Evolutionary conservation across 805 yeast species (phyloP).

Genomic region (Ogataea glucozyma): DNA sequence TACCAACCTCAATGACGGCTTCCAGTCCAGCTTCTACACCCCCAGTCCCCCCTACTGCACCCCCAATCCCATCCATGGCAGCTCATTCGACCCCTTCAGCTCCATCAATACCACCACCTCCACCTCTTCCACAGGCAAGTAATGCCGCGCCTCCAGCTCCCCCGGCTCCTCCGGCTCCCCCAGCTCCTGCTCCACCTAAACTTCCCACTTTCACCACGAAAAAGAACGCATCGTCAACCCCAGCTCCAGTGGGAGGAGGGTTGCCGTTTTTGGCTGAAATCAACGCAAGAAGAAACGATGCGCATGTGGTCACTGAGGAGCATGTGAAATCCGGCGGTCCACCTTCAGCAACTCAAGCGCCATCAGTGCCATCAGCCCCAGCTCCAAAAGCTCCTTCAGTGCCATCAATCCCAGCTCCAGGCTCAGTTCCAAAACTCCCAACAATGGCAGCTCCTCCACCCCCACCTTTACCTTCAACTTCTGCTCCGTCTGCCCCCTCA

Average conservation of each 20-base stretch:
- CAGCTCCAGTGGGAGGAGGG: conserved; percentile 41
- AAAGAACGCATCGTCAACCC: conserved; percentile 27
- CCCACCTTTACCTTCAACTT: conserved; percentile 24
- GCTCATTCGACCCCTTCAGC: conserved; percentile 12
- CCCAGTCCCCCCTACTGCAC: conserved; percentile 25
- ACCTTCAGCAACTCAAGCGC: conserved; percentile 5
- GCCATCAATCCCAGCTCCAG: conserved; percentile 3
- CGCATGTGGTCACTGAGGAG: conserved; percentile 46
- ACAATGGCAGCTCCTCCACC: conserved; percentile 9
- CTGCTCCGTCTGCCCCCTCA: conserved; percentile 4
- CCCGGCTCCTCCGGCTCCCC: conserved; percentile 23
- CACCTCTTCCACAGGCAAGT: conserved; percentile 26
- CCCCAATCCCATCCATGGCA: conserved; percentile 15
- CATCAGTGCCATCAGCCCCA: conserved; percentile 7
- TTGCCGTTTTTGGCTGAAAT: conserved; percentile 62
- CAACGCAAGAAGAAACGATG: conserved; percentile 53
- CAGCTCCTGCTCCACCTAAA: conserved; percentile 26
- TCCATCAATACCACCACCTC: conserved; percentile 19
- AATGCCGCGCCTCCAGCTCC: conserved; percentile 14
- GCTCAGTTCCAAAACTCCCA: conserved; percentile 9
- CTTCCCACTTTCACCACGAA: background rate
- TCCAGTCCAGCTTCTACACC: no score
- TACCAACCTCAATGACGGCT: no score
- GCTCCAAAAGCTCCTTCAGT: conserved; percentile 26
- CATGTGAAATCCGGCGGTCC: conserved; percentile 20